Evolutionary conservation across 768 basidiomycete genomes (phyloP).

Genomic region (Rhodotorula taiwanensis): DNA sequence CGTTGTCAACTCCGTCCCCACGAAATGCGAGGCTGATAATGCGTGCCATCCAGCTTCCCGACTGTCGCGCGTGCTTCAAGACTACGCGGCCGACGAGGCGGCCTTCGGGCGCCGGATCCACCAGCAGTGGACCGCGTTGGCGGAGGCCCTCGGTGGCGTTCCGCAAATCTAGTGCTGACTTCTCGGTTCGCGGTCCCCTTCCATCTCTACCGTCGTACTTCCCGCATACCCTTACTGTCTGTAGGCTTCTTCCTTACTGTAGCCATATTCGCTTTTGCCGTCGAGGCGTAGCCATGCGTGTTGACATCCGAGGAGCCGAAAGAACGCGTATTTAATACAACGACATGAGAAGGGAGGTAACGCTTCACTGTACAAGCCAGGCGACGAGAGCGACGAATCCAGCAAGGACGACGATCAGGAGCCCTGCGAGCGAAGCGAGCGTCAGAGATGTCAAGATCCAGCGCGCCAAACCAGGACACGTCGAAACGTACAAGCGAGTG

Average conservation of each 20-base stretch:
- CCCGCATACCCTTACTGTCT: too few species aligned
- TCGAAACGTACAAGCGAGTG: conserved; percentile 2
- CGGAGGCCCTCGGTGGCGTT: conserved; percentile 2
- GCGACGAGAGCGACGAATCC: background rate
- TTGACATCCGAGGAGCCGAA: too few species aligned
- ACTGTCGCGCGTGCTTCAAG: background rate
- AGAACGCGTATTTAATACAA: too few species aligned
- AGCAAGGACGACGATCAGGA: background rate
- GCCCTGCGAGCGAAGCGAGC: background rate
- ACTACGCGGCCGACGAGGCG: conserved; percentile 2
- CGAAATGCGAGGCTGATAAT: background rate
- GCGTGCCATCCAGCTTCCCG: conserved; percentile 7
- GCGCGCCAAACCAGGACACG: background rate
- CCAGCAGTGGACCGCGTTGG: conserved; percentile 5
- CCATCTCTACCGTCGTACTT: too few species aligned
- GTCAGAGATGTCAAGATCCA: background rate
- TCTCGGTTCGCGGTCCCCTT: too few species aligned
- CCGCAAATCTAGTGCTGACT: too few species aligned
- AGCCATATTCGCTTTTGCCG: too few species aligned
- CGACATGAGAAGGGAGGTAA: too few species aligned
- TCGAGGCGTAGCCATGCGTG: background rate
- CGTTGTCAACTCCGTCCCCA: too few species aligned
- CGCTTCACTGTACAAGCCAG: background rate
- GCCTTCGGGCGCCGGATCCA: background rate
- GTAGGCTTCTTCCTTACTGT: too few species aligned